Conservation (phyloP, 371 early-diverging fungal species). For the Blastocladiella emersonii region DNA sequence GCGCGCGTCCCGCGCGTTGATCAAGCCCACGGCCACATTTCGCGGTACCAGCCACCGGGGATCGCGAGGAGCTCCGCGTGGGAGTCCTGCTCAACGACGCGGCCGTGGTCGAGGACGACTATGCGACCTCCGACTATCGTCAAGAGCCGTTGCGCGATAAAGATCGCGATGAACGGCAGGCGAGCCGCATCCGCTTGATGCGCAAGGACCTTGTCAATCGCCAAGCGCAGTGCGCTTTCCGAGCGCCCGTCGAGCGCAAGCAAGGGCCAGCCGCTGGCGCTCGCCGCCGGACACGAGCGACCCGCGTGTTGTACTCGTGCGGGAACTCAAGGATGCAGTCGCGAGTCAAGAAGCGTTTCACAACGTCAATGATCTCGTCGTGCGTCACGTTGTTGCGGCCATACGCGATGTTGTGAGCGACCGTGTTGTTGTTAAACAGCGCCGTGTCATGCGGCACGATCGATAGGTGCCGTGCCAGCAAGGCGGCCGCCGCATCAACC, state of each 20-base stretch:
- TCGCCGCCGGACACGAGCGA: conserved; percentile 74
- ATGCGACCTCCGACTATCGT: conserved; percentile 69
- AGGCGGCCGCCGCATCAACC: conserved; percentile 45
- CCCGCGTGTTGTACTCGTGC: conserved; percentile 52
- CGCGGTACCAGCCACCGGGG: conserved; percentile 52
- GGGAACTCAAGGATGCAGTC: conserved; percentile 44
- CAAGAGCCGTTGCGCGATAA: conserved; percentile 63
- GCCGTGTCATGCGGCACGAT: conserved; percentile 59
- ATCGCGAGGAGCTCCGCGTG: conserved; percentile 49
- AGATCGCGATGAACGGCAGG: conserved; percentile 40
- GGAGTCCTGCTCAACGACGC: conserved; percentile 44
- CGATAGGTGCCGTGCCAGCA: conserved; percentile 56
- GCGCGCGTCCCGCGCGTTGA: too few relatives aligned
- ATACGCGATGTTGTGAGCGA: conserved; percentile 57
- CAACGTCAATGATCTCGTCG: conserved; percentile 43
- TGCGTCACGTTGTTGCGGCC: conserved; percentile 34
- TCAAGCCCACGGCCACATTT: too few relatives aligned
- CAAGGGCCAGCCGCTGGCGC: conserved; percentile 58
- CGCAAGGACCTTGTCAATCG: conserved; percentile 54
- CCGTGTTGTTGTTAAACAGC: conserved; percentile 57
- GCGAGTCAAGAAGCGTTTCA: conserved; percentile 43
- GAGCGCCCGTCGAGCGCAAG: conserved; percentile 77
- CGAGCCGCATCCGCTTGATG: conserved; percentile 22
- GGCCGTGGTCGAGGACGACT: conserved; percentile 53
- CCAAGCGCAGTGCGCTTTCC: conserved; percentile 62